Evolutionary conservation across 2,329 filamentous ascomycete genomes (phyloP), one percentile per base, ranked within the genome.

Genomic region (Cercospora beticola): DNA sequence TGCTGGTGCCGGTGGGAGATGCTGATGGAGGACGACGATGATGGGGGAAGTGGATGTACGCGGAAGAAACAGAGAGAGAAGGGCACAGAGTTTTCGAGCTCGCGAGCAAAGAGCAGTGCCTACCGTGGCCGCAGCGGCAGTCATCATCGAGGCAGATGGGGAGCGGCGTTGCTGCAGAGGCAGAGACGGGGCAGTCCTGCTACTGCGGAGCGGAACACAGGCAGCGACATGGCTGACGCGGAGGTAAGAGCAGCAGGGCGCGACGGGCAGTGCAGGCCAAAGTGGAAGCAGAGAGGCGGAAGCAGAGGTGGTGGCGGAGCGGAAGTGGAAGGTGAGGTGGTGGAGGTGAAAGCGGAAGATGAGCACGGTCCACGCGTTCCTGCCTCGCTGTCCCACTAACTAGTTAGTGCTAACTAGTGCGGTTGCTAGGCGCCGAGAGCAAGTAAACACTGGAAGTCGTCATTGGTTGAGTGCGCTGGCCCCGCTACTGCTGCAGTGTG

Each of bases 1-100:
- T 57, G 43, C 43, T 33, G 61, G n/a, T 52, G 28, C n/a, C 12
- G 16, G 8, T 46, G 28, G 46, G 46, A 18, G 46, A 63, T 30
- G 60, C 40, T 52, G 65, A 16, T 58, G 64, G 57, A 58, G 56
- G 65, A 67, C 46, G 59, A 18, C 33, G 59, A 40, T 57, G 46
- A 52, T 46, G 52, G 64, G 57, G 28, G 63, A 28, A 28, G 58
- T 33, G 59, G 43, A 58, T 21, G 46, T 30, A 21, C 26, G 21
- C 30, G 28, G 33, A 16, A 63, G 49, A 66, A 43, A 36, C 8
- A 63, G 31, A 58, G 62, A n/a, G 31, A 65, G 52, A n/a, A 58
- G 62, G 12, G 28, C 40, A n/a, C 31, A 18, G 54, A 31, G 40
- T 18, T 7, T 21, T 36, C 23, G 54, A 23, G 26, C 23, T 21